Percentiles rank a stretch among this genome's conserved stretches.
phyloP scores from a whole-genome alignment of 345 rosid genomes.

The Gynandropsis gynandra region DNA sequence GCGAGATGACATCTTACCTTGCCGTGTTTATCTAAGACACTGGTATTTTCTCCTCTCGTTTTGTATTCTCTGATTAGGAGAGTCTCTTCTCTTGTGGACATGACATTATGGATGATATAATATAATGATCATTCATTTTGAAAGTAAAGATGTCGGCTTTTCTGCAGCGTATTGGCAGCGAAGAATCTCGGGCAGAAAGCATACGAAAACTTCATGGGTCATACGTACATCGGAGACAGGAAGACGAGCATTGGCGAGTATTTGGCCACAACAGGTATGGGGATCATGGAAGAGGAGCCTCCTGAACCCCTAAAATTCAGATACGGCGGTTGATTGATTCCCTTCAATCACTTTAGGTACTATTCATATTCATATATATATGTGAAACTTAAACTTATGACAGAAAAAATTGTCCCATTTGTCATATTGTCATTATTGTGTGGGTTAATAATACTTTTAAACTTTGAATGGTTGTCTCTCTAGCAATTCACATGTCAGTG shows the following conservation, averaged over 20 bases:
- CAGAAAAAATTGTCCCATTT: no score
- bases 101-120: no score
- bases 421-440: no score
- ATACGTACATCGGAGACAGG: constrained; percentile 71
- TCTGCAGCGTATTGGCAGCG: constrained; percentile 79
- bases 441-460: no score
- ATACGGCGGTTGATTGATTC: constrained; percentile 56
- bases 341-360: no score
- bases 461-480: no score
- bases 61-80: no score
- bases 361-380: no score
- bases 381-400: no score
- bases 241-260: constrained; percentile 55
- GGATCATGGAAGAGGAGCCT: constrained; percentile 90
- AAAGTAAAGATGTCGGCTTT: background rate
- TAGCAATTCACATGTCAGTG: no score
- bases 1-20: constrained; percentile 83
- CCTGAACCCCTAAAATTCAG: constrained; percentile 67
- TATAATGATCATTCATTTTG: background rate
- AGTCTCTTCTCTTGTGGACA: no score
- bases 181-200: constrained; percentile 65
- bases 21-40: constrained; percentile 84
- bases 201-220: constrained; percentile 67
- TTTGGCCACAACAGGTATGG: constrained; percentile 59
- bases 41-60: constrained; percentile 38